phyloP scores from a whole-genome alignment of 176 grass and related monocot genomes.

The Eleusine coracana region DNA sequence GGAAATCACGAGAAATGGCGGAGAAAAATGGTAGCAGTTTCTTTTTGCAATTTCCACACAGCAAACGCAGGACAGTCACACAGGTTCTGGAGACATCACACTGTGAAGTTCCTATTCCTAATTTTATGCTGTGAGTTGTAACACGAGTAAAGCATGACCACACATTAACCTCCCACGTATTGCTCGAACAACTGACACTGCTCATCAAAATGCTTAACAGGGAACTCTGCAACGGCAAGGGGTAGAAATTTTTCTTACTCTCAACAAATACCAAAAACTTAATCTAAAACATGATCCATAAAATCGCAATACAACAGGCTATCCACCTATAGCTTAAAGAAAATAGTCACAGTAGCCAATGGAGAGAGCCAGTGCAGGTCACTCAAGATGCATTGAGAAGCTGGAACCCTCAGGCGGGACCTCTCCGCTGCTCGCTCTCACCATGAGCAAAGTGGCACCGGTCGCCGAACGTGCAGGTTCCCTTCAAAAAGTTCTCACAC shows the following conservation, averaged over 20 bases:
- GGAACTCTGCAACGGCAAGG: conserved; percentile 22
- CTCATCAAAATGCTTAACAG: neutral
- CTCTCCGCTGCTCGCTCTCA: conserved; percentile 67
- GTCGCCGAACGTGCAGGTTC: conserved; percentile 70
- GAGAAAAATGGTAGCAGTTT: neutral
- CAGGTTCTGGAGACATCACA: neutral
- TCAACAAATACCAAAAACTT: conserved; percentile 13
- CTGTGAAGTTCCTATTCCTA: neutral
- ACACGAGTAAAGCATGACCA: neutral
- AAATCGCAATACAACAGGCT: conserved; percentile 40
- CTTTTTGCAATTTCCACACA: neutral
- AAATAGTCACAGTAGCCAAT: conserved; percentile 42
- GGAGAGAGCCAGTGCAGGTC: neutral
- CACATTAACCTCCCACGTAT: neutral
- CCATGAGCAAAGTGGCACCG: conserved; percentile 95
- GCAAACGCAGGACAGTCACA: neutral
- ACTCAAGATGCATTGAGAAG: neutral
- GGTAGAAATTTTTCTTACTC: neutral
- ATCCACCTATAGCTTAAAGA: conserved; percentile 32
- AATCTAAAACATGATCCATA: conserved; percentile 24
- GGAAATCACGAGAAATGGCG: conserved; percentile 1
- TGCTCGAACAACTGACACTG: neutral
- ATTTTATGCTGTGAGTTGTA: neutral
- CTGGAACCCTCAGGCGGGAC: conserved; percentile 32
- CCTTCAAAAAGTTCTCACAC: conserved; percentile 85